Evolutionary conservation across 192 early-diverging fungal species (phyloP).

Genomic region (Podila verticillata): DNA sequence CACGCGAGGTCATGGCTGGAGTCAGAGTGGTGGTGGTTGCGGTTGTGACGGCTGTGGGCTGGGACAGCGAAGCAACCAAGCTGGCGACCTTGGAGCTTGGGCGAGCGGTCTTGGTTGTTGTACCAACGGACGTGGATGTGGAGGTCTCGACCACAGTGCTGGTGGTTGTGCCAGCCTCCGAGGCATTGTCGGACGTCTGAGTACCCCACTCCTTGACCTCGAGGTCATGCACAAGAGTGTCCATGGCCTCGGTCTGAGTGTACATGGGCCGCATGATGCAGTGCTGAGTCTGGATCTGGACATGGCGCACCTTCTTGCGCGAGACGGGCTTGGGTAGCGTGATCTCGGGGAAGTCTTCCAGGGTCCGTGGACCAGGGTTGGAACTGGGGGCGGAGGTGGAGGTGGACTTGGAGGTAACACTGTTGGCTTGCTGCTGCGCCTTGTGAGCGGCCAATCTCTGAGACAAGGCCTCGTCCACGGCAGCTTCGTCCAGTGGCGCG

Average conservation of each 20-base stretch:
- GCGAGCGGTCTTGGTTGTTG: neutral
- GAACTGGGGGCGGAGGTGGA: neutral
- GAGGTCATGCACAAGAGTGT: slow-evolving; percentile 24
- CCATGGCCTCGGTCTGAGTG: slow-evolving; percentile 33
- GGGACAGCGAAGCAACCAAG: slow-evolving; percentile 20
- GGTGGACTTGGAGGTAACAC: neutral
- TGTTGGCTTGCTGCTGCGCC: slow-evolving; percentile 17
- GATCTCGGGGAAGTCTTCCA: slow-evolving; percentile 27
- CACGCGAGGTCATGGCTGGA: neutral
- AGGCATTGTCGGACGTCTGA: neutral
- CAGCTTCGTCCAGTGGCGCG: slow-evolving; percentile 16
- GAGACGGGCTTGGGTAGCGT: slow-evolving; percentile 28
- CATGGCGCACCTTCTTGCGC: slow-evolving; percentile 49
- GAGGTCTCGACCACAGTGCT: neutral
- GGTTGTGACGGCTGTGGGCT: slow-evolving; percentile 14
- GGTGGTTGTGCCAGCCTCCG: slow-evolving; percentile 3
- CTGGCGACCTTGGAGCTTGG: slow-evolving; percentile 23
- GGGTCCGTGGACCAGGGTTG: neutral
- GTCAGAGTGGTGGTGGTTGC: slow-evolving; percentile 9
- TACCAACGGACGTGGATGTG: neutral
- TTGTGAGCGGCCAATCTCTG: slow-evolving; percentile 42
- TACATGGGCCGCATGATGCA: slow-evolving; percentile 42
- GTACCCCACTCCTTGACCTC: slow-evolving; percentile 20
- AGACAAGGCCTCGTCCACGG: slow-evolving; percentile 24
- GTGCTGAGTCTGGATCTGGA: slow-evolving; percentile 49